Evolutionary conservation across 2,329 filamentous ascomycete genomes (phyloP), one percentile per base, ranked within the genome.

Genomic region (Dothideomycetes sp.): DNA sequence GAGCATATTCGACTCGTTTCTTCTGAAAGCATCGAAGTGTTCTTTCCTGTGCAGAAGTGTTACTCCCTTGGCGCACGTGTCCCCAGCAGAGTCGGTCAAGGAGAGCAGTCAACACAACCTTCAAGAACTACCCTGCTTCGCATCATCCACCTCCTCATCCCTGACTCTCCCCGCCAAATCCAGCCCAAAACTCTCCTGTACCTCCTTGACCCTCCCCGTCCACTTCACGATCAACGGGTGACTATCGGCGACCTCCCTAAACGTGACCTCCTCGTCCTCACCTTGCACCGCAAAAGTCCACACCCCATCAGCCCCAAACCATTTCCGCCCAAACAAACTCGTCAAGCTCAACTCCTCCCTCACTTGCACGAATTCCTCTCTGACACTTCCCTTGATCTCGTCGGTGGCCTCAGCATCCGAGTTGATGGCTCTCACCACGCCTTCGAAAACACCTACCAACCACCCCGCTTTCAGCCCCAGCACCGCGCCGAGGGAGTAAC

Each of bases 401-500:
- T 34, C 31, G 52, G 47, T 31, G 51, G 55, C 46, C 51, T 57
- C 17, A 55, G 47, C 4, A 54, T 35, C 10, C 31, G 33, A 22
- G 31, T 45, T 50, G 41, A 73, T 47, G 8, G 77, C 75, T 11
- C 64, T 62, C 1, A 66, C 60, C 15, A 94, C 61, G 0, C 82
- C 86, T 53, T 94, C 84, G 4, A 95, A 55, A 3, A 84, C 64
- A 0, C 91, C 91, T 3, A 94, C 59, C 10, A 93, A 63, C 48
- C 77, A 77, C 0, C 91, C 91, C 0, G 79, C 81, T 19, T 72
- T 70, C 47, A 83, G 59, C 0, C 89, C 91, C 19, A 96, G 65
- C 37, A 81, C 78, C 1, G 86, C 88, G 10, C 91, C 91, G 0
- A 96, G 69, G 11, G 77, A 70, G 57, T 87, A 96, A 0, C 89